A percentile compares a stretch with the other conserved stretches of the same genome.
Conservation (phyloP, 2,329 filamentous ascomycete genomes). For the Apiospora kogelbergensis region DNA sequence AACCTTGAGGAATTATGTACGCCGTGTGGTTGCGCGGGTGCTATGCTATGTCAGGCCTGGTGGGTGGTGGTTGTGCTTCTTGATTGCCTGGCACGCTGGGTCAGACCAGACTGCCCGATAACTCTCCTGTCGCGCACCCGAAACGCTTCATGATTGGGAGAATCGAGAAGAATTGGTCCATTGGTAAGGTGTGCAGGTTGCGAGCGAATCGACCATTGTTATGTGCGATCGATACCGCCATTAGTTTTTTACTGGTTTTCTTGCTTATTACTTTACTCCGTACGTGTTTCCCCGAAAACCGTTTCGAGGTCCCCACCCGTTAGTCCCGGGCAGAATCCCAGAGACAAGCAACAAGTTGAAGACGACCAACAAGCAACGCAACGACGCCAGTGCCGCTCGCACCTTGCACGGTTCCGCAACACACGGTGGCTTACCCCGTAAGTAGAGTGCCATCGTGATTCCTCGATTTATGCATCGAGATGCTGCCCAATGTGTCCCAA, state of each 20-base stretch:
- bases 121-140: not conserved
- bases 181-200: not conserved
- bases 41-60: too few species aligned
- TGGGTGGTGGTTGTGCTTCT: too few species aligned
- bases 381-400: too few species aligned
- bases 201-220: not conserved
- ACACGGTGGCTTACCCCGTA: not conserved
- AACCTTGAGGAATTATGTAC: not conserved
- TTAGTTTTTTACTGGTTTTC: not conserved
- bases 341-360: not conserved
- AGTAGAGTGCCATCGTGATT: constrained; percentile 2
- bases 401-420: not conserved
- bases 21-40: not conserved
- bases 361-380: too few species aligned
- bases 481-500: not conserved
- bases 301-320: not conserved
- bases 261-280: not conserved
- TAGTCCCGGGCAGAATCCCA: too few species aligned
- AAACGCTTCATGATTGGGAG: not conserved
- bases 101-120: too few species aligned
- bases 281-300: not conserved
- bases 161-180: too few species aligned
- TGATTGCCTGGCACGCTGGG: too few species aligned
- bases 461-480: not conserved
- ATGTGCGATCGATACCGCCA: constrained; percentile 4